phyloP scores from a whole-genome alignment of 805 yeast genomes.

The Cyberlindnera galapagoensis region DNA sequence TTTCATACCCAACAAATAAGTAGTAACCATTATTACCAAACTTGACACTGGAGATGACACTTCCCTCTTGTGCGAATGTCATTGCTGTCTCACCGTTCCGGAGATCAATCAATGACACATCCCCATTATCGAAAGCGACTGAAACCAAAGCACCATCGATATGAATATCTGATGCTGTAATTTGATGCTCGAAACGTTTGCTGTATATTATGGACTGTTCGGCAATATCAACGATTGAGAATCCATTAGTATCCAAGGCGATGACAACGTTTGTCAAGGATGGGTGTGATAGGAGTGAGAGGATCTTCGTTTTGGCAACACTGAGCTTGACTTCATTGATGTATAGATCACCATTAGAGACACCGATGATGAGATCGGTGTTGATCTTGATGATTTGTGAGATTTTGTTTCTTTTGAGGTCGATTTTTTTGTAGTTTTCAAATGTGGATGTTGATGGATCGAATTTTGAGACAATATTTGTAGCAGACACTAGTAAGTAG shows the following conservation, averaged over 20 bases:
- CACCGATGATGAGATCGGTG: constrained; percentile 9
- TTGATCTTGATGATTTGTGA: constrained; percentile 6
- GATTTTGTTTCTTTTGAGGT: constrained; percentile 3
- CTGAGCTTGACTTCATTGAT: constrained; percentile 8
- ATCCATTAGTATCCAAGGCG: constrained; percentile 23
- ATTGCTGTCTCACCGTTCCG: constrained; percentile 28
- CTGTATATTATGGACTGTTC: not conserved
- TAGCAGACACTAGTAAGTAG: no score
- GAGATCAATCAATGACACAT: constrained; percentile 29
- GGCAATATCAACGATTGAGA: constrained; percentile 16
- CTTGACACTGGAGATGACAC: constrained; percentile 28
- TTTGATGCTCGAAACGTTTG: constrained; percentile 3
- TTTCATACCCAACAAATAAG: constrained; percentile 32
- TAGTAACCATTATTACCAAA: constrained; percentile 67
- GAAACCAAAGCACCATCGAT: constrained; percentile 43
- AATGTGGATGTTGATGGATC: no score
- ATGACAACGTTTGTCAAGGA: constrained; percentile 24
- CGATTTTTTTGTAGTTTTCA: no score
- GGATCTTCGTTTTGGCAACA: constrained; percentile 9
- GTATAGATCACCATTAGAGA: constrained; percentile 12
- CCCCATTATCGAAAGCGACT: constrained; percentile 25
- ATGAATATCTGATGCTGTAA: constrained; percentile 27
- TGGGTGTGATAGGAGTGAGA: constrained; percentile 30
- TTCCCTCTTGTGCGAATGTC: constrained; percentile 11
- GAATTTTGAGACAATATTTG: no score